Conservation (phyloP, 305 asterid species). For the Fraxinus latifolia region DNA sequence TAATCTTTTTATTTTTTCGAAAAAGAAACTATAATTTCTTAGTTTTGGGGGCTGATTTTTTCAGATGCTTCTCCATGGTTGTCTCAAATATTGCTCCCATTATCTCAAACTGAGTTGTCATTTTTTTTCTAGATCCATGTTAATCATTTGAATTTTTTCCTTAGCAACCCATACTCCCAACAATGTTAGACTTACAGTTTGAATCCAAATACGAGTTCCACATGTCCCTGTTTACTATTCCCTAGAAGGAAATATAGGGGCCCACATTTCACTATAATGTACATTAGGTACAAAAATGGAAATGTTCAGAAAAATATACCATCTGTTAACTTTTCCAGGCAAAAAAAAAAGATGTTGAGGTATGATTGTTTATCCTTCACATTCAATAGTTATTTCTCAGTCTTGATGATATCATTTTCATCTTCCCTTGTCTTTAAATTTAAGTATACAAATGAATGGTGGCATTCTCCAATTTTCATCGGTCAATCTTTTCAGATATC, state of each 20-base stretch:
- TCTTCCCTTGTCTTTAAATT: background rate
- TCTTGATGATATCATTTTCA: background rate
- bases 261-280: background rate
- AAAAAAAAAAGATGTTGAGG: background rate
- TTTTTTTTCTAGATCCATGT: background rate
- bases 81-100: background rate
- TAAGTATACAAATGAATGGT: background rate
- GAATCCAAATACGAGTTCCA: background rate
- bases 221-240: background rate
- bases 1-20: background rate
- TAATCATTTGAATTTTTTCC: background rate
- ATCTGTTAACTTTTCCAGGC: background rate
- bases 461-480: slow-evolving; percentile 1
- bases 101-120: background rate
- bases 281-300: background rate
- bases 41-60: background rate
- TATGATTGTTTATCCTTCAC: background rate
- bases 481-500: slow-evolving; percentile 56
- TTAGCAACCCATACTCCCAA: background rate
- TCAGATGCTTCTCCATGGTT: background rate
- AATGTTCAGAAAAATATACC: background rate
- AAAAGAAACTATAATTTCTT: background rate
- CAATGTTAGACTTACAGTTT: background rate
- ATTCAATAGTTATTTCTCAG: background rate
- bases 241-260: background rate